Percentiles rank a stretch among this genome's conserved stretches.
These are phyloP conservation scores for Straminergon stramineum DNA, from an alignment of 225 moss, liverwort and hornwort genomes.

Conservation along the genomic window DNA sequence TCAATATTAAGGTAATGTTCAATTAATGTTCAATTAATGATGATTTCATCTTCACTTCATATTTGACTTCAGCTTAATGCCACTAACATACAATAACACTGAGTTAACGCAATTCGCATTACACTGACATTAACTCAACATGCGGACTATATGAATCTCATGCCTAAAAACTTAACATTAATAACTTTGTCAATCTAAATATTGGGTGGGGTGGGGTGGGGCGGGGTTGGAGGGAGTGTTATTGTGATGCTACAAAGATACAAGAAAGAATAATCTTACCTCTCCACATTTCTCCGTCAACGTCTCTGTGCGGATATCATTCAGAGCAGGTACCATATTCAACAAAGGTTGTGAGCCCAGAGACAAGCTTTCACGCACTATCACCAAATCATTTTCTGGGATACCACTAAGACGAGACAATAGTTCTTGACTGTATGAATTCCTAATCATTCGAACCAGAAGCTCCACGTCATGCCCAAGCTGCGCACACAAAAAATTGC, in stretches of 20 bases:
- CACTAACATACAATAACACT: neutral
- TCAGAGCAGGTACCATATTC: slow-evolving; percentile 40
- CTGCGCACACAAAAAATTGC: slow-evolving; percentile 21
- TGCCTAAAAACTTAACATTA: neutral
- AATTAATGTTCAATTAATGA: neutral
- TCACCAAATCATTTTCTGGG: slow-evolving; percentile 18
- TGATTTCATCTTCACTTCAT: neutral
- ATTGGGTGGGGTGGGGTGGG: neutral
- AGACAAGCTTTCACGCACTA: slow-evolving; percentile 53
- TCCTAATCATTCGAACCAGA: slow-evolving; percentile 44
- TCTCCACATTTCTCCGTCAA: slow-evolving; percentile 77
- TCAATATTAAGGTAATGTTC: neutral
- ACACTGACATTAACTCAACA: neutral
- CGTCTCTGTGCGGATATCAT: slow-evolving; percentile 64
- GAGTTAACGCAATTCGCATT: neutral
- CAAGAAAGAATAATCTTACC: slow-evolving; percentile 25
- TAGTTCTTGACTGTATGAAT: slow-evolving; percentile 38
- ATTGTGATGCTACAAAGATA: neutral
- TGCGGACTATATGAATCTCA: neutral
- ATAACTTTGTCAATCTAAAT: neutral
- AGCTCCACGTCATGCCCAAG: slow-evolving; percentile 65
- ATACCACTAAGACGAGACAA: slow-evolving; percentile 25
- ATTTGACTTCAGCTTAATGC: neutral
- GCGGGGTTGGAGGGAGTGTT: neutral
- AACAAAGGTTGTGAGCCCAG: slow-evolving; percentile 50